Base-by-base conservation (phyloP, 2,329 filamentous ascomycete genomes). In the Fusarium burgessii region DNA sequence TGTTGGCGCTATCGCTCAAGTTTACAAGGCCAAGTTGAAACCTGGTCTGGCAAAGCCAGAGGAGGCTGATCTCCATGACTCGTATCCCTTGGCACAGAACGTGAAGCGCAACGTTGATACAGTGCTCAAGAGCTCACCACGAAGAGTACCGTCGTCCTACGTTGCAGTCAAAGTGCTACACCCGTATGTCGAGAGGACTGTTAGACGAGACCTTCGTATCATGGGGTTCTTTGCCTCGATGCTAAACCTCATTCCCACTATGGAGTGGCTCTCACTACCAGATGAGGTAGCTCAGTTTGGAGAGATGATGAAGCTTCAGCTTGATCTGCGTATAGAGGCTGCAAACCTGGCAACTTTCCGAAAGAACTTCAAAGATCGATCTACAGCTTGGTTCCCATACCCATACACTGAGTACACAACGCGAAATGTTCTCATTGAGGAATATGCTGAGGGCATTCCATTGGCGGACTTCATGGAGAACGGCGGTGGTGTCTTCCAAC, bases 241-340 rank as follows among this genome's bases (percentile, higher is more conserved):
- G 9, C 90, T 99, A 73, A 97, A 98, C 80, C 83, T 88, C 4
- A 92, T 99, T 35, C 96, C 96, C 1, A 97, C 95, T 0, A 96
- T 99, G 78, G 94, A 98, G 81, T 99, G 96, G 96, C 86, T 99
- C 9, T 98, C 95, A 1, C 89, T 99, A 12, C 96, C 96, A 0
- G 95, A 98, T 74, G 96, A 99, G 79, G 96, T 98, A 6, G 83
- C 87, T 17, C 94, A 98, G 77, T 99, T 99, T 77, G 95, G 95
- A 27, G 93, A 97, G 78, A 99, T 99, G 96, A 99, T 99, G 96
- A 92, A 92, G 76, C 85, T 98, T n/a, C 96, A 99, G 79, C 86
- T 99, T 5, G 96, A 99, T 80, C 86, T 99, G 38, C 92, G 96
- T 56, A 98, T 98, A 66, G 96, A 99, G 80, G 92, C 94, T 3